Base-by-base conservation (phyloP, 208 protist species). In the Blastocrithidia nonstop region DNA sequence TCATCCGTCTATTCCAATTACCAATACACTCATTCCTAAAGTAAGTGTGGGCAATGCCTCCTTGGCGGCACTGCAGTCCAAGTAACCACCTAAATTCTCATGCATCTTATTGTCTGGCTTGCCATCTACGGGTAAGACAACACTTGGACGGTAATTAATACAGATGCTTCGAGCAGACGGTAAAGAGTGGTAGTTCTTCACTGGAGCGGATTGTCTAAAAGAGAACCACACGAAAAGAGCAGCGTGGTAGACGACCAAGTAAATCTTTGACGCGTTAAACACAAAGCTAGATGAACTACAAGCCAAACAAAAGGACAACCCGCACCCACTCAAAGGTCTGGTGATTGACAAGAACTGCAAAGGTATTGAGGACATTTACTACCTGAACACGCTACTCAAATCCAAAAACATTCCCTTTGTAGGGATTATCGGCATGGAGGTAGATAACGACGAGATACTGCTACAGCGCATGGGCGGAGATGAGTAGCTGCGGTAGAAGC, bases 291-390 rank as follows among this genome's bases (percentile, higher is more conserved):
- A 90, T 36, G 64, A 73, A 40, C 65, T 86, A 21, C 55, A 84
- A 9, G 70, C 74, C 44, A 56, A 67, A 45, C 81, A 90, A 61
- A 50, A 42, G 20, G 25, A 45, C 43, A 42, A 46, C 41, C 55
- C 66, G 20, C 64, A 70, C 45, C 68, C 70, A 52, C 59, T 90
- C 21, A 85, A 86, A 38, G 81, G 81, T 15, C 57, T 90, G 33
- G 65, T 90, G 25, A 84, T 90, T 46, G 81, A 90, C 57, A 90
- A 90, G 52, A 86, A 90, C 60, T 78, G 71, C 54, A 83, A 82
- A 45, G 66, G 69, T 24, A 77, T 84, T 36, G 81, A 90, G 52
- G 81, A 90, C 35, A 49, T 90, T 6, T 86, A 77, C 50, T 90
- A 86, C 50, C 60, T 90, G 9, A 73, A 53, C 31, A 66, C 66